Conservation (phyloP, 352 stramenopile genomes). For the Globisporangium polare region DNA sequence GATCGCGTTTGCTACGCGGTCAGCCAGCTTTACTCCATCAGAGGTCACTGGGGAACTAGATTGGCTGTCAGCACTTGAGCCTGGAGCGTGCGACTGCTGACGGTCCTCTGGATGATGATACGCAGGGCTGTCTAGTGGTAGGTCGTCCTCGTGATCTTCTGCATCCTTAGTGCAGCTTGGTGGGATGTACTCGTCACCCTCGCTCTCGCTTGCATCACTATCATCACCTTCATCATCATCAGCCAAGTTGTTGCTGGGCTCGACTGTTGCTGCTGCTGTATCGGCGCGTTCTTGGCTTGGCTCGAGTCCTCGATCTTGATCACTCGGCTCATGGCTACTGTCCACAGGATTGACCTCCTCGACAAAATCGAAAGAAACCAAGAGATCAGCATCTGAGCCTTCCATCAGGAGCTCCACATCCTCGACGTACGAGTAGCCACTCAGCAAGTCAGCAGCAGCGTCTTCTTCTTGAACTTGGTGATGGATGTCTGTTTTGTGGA, state of each 20-base stretch:
- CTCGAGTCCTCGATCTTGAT: background rate
- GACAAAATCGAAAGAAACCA: conserved; percentile 23
- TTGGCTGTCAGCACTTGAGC: background rate
- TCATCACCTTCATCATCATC: background rate
- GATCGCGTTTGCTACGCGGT: conserved; percentile 22
- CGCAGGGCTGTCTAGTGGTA: background rate
- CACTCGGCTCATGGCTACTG: background rate
- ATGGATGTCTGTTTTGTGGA: background rate
- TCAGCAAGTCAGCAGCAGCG: conserved; percentile 21
- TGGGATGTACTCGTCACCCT: background rate
- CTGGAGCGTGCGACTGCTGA: background rate
- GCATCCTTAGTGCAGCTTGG: background rate
- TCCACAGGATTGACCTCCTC: conserved; percentile 15
- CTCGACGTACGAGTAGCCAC: conserved; percentile 37
- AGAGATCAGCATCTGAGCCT: conserved; percentile 17
- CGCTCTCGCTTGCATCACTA: background rate
- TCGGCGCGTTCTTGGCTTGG: background rate
- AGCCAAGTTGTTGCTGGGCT: background rate
- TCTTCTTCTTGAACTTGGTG: background rate
- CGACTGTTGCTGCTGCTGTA: background rate
- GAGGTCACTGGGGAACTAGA: background rate
- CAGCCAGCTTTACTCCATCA: background rate
- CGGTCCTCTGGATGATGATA: background rate
- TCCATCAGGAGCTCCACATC: conserved; percentile 10
- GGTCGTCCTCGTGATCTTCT: background rate